phyloP scores from a whole-genome alignment of 2,329 filamentous ascomycete genomes.

The Alternaria alternata region DNA sequence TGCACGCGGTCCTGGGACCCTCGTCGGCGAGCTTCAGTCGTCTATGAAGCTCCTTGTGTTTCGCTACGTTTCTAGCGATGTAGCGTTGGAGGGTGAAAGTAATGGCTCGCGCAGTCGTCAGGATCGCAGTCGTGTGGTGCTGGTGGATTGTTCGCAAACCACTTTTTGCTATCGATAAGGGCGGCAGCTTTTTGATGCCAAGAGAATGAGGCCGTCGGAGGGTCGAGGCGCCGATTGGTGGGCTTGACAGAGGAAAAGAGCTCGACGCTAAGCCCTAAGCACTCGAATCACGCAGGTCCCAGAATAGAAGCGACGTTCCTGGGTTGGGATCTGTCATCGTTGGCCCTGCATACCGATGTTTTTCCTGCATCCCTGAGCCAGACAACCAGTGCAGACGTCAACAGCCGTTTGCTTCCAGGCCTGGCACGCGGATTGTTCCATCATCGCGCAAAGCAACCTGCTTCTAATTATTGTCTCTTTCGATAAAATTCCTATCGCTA shows the following conservation, averaged over 20 bases:
- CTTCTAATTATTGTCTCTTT: conserved; percentile 2
- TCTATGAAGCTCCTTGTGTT: neutral
- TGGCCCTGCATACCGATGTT: conserved; percentile 15
- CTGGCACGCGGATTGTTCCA: neutral
- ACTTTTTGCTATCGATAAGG: conserved; percentile 10
- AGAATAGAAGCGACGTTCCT: conserved; percentile 17
- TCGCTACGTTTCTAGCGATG: neutral
- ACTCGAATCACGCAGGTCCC: conserved; percentile 10
- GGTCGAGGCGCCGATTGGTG: neutral
- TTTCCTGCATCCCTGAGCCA: conserved; percentile 12
- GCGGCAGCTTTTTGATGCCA: conserved; percentile 17
- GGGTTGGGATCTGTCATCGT: conserved; percentile 5
- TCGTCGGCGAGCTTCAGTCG: neutral
- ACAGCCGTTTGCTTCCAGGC: neutral
- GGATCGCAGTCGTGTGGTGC: neutral
- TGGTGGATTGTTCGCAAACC: conserved; percentile 10
- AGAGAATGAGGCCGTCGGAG: conserved; percentile 2
- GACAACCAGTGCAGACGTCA: conserved; percentile 8
- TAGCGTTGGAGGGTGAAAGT: neutral
- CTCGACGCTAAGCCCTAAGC: conserved; percentile 3
- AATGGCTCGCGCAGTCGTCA: conserved; percentile 7
- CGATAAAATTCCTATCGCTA: conserved; percentile 32
- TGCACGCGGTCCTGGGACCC: conserved; percentile 21
- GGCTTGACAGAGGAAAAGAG: neutral
- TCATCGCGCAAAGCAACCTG: neutral